Percentiles rank a stretch among this genome's conserved stretches.
Conservation (phyloP, 192 early-diverging fungal genomes). For the Mortierella alpina region DNA sequence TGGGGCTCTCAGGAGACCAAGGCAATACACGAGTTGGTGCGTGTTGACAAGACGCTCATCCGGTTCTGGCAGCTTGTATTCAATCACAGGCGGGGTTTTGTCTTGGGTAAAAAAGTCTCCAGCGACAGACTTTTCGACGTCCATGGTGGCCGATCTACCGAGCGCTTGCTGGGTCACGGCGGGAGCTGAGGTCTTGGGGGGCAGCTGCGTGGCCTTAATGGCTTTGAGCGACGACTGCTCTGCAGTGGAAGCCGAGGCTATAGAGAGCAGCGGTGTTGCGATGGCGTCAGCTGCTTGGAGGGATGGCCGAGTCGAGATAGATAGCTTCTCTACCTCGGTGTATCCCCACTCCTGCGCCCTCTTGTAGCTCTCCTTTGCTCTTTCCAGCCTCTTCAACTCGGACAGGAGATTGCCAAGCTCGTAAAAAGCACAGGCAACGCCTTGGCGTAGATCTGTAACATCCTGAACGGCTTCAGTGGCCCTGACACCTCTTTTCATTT, state of each 20-base stretch:
- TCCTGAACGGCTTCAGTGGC: conserved; percentile 20
- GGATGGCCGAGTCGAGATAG: conserved; percentile 12
- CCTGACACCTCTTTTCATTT: conserved; percentile 29
- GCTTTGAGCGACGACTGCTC: conserved; percentile 9
- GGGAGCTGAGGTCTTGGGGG: conserved; percentile 4
- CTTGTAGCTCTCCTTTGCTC: conserved; percentile 25
- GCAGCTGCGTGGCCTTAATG: conserved; percentile 10
- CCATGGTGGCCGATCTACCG: conserved; percentile 11
- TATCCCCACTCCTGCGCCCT: conserved; percentile 33
- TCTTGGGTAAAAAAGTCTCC: conserved; percentile 27
- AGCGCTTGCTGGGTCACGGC: conserved; percentile 5
- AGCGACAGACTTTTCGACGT: conserved; percentile 12
- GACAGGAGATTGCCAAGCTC: conserved; percentile 19
- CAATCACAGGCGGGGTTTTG: conserved; percentile 20
- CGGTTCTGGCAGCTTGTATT: conserved; percentile 21
- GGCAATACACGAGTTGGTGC: conserved; percentile 30
- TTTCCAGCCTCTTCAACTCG: conserved; percentile 11
- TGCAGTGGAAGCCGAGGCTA: conserved; percentile 3
- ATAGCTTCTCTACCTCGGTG: conserved; percentile 5
- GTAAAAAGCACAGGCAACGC: conserved; percentile 20
- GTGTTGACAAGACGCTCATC: conserved; percentile 23
- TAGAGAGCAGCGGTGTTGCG: conserved; percentile 4
- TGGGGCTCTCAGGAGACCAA: conserved; percentile 13
- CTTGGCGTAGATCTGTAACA: conserved; percentile 15
- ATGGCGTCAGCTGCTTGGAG: conserved; percentile 5